phyloP scores from a whole-genome alignment of 2,329 filamentous ascomycete species.

The Colletotrichum trifolii region DNA sequence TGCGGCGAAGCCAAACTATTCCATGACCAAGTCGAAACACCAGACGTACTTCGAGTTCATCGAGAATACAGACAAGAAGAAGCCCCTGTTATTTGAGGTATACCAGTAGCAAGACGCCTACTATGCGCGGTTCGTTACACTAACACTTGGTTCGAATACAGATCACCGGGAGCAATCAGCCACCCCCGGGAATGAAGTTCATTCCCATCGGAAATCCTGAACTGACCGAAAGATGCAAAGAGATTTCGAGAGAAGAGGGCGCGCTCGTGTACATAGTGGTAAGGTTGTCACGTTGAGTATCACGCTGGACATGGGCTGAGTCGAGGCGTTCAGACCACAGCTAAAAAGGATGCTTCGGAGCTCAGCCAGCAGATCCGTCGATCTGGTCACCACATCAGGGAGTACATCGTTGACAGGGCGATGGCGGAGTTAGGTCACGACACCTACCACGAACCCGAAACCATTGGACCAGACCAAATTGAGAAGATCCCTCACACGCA shows the following conservation, averaged over 20 bases:
- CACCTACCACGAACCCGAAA: slow-evolving; percentile 35
- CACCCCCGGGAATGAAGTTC: slow-evolving; percentile 72
- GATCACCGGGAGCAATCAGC: slow-evolving; percentile 62
- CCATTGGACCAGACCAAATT: slow-evolving; percentile 33
- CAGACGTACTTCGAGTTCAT: slow-evolving; percentile 73
- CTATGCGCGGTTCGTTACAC: slow-evolving; percentile 5
- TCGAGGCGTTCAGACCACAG: slow-evolving; percentile 9
- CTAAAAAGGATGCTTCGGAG: slow-evolving; percentile 46
- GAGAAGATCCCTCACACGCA: slow-evolving; percentile 71
- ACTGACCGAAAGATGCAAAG: slow-evolving; percentile 71
- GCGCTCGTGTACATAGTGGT: slow-evolving; percentile 76
- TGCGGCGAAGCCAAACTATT: slow-evolving; percentile 46
- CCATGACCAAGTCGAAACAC: slow-evolving; percentile 63
- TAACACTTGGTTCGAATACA: slow-evolving; percentile 43
- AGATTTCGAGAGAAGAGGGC: slow-evolving; percentile 69
- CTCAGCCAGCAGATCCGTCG: slow-evolving; percentile 67
- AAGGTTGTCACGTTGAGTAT: slow-evolving; percentile 41
- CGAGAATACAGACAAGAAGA: slow-evolving; percentile 72
- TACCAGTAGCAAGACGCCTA: slow-evolving; percentile 6
- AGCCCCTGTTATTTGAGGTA: slow-evolving; percentile 73
- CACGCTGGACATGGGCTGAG: not conserved
- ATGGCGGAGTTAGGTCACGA: slow-evolving; percentile 36
- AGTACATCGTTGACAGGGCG: slow-evolving; percentile 69
- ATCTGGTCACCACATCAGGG: slow-evolving; percentile 69
- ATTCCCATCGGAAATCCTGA: slow-evolving; percentile 71